Evolutionary conservation across 176 grass and related monocot genomes (phyloP).

Genomic region (Lolium rigidum): DNA sequence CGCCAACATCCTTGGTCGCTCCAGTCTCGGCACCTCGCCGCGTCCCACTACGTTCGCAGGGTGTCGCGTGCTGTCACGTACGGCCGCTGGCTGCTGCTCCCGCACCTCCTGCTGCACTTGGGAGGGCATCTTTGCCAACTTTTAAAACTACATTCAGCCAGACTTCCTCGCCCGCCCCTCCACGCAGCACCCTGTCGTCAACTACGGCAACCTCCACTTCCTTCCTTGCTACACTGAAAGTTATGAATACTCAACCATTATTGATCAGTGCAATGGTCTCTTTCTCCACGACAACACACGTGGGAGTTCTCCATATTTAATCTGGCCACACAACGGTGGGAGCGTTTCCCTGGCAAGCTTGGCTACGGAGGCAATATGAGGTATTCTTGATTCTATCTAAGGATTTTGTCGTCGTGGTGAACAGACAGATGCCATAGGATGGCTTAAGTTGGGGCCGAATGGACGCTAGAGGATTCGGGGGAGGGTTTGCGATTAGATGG

Average conservation of each 20-base stretch:
- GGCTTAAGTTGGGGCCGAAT: too few relatives aligned
- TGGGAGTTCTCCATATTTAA: background rate
- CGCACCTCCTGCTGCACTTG: background rate
- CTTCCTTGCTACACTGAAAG: background rate
- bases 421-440: too few relatives aligned
- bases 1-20: background rate
- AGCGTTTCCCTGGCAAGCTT: too few relatives aligned
- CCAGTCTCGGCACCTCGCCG: background rate
- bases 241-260: background rate
- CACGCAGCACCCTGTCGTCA: background rate
- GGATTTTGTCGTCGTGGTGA: too few relatives aligned
- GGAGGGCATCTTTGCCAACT: background rate
- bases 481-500: too few relatives aligned
- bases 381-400: too few relatives aligned
- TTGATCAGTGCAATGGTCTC: background rate
- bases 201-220: constrained; percentile 17
- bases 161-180: background rate
- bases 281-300: background rate
- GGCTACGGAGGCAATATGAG: too few relatives aligned
- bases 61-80: background rate
- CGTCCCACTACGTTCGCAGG: background rate
- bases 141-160: background rate
- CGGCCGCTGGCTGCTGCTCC: background rate
- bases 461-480: too few relatives aligned
- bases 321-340: background rate